Percentiles rank a stretch among this genome's conserved stretches.
Conservation (phyloP, 768 basidiomycete species). For the Lactifluus rugatus region DNA sequence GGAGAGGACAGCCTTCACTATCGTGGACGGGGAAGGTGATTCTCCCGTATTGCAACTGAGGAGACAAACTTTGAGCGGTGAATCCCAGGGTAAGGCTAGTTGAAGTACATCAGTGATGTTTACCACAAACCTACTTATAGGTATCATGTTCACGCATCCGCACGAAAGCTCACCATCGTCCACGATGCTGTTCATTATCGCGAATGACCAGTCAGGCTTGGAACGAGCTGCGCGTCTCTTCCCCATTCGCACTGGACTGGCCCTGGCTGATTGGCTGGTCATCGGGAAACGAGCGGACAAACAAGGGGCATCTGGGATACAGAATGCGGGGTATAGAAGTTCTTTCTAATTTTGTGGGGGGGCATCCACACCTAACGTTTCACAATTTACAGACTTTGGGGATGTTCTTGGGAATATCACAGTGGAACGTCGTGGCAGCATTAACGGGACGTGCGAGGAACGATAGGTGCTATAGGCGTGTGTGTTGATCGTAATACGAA, state of each 20-base stretch:
- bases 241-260: conserved; percentile 73
- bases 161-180: conserved; percentile 36
- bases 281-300: conserved; percentile 42
- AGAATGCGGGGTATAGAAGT: conserved; percentile 61
- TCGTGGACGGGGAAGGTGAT: conserved; percentile 1
- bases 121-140: conserved; percentile 23
- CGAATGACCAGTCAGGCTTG: conserved; percentile 44
- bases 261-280: conserved; percentile 71
- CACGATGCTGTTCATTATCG: conserved; percentile 48
- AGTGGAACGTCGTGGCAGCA: conserved; percentile 27
- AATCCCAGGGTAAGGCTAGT: conserved; percentile 17
- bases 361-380: conserved; percentile 8
- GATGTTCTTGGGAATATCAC: conserved; percentile 28
- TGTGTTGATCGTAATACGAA: conserved; percentile 32
- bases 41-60: conserved; percentile 7
- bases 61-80: neutral
- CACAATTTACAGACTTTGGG: conserved; percentile 26
- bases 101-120: neutral
- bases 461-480: conserved; percentile 29
- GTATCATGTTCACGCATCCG: conserved; percentile 57
- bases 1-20: conserved; percentile 19
- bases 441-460: conserved; percentile 23
- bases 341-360: conserved; percentile 7
- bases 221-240: conserved; percentile 68
- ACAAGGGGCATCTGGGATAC: conserved; percentile 61